Evolutionary conservation across 371 early-diverging fungal genomes (phyloP).

Genomic region (Mucor indicus): DNA sequence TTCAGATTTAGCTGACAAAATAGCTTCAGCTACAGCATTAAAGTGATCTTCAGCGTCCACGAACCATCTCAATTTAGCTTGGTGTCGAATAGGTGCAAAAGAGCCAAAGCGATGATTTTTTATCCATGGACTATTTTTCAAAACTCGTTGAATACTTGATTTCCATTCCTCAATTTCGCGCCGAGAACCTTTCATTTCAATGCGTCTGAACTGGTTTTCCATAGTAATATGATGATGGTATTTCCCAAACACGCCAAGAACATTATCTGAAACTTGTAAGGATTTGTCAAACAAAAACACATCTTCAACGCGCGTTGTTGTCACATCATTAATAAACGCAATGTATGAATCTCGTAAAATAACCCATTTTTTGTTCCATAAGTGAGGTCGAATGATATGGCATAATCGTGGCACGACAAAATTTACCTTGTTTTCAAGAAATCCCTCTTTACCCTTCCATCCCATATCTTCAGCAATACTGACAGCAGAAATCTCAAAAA

Average conservation of each 20-base stretch:
- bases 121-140: conserved; percentile 67
- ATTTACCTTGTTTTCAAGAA: conserved; percentile 58
- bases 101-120: conserved; percentile 70
- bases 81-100: conserved; percentile 76
- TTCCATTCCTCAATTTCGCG: conserved; percentile 67
- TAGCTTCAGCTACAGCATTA: conserved; percentile 75
- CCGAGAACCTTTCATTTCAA: conserved; percentile 68
- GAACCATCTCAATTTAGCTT: conserved; percentile 70
- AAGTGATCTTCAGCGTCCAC: conserved; percentile 88
- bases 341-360: conserved; percentile 51
- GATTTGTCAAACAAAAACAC: conserved; percentile 39
- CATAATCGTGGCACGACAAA: conserved; percentile 44
- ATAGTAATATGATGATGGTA: conserved; percentile 52
- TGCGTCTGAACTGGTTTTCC: conserved; percentile 57
- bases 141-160: conserved; percentile 54
- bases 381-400: conserved; percentile 22
- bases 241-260: conserved; percentile 30
- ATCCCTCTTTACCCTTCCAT: conserved; percentile 86
- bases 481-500: conserved; percentile 73
- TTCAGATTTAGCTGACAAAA: conserved; percentile 71
- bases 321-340: conserved; percentile 52
- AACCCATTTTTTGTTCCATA: conserved; percentile 73
- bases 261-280: conserved; percentile 19
- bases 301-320: conserved; percentile 49
- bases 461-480: conserved; percentile 76